Conservation (phyloP, 1,284 basidiomycete species). For the Ustilago crameri region DNA sequence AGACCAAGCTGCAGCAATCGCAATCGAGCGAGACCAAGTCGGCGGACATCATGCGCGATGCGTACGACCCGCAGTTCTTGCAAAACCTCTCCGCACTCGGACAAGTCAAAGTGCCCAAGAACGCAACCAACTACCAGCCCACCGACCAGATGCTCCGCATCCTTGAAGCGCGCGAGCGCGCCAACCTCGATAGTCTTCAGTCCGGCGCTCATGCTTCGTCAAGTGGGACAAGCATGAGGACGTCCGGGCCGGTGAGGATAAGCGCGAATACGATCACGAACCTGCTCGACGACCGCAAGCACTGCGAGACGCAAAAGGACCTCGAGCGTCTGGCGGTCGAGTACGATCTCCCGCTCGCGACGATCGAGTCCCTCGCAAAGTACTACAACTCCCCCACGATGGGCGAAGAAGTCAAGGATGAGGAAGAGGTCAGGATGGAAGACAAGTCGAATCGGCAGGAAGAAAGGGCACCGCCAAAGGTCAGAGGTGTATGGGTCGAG, state of each 20-base stretch:
- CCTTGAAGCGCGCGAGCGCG: conserved; percentile 41
- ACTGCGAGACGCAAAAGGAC: conserved; percentile 42
- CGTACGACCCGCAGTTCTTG: conserved; percentile 49
- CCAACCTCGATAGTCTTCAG: conserved; percentile 24
- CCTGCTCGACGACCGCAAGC: conserved; percentile 50
- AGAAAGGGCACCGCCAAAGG: conserved; percentile 32
- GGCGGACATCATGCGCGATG: conserved; percentile 49
- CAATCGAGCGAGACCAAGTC: conserved; percentile 47
- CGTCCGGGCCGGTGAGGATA: conserved; percentile 16
- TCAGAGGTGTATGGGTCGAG: conserved; percentile 44
- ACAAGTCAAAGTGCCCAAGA: conserved; percentile 46
- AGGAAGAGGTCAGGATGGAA: conserved; percentile 10
- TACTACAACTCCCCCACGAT: conserved; percentile 53
- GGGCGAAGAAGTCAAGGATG: conserved; percentile 45
- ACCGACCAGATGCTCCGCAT: conserved; percentile 54
- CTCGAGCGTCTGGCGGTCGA: conserved; percentile 45
- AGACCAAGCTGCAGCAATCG: conserved; percentile 28
- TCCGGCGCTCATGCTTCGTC: conserved; percentile 5
- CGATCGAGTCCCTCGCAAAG: conserved; percentile 36
- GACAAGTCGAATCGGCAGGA: conserved; percentile 40
- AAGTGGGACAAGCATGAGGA: neutral
- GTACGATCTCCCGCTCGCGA: conserved; percentile 43
- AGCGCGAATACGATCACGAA: conserved; percentile 40
- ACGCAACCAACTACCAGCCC: conserved; percentile 43
- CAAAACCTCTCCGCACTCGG: conserved; percentile 46